Evolutionary conservation across 2,329 filamentous ascomycete genomes (phyloP), one percentile per base, ranked within the genome.

Genomic region (Gaeumannomyces tritici): DNA sequence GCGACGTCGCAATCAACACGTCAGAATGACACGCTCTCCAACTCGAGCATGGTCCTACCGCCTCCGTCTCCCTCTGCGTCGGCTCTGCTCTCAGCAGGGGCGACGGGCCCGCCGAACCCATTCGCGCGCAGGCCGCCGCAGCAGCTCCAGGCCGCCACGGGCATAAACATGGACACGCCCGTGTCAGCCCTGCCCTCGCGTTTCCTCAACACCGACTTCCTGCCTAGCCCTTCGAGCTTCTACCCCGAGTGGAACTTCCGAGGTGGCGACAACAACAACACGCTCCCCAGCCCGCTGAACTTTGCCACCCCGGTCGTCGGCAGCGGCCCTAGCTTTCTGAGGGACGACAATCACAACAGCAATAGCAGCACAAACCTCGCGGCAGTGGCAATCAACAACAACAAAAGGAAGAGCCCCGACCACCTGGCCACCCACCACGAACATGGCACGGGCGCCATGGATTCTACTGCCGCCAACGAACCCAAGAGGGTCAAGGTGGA

Each of bases 131-230:
- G 59, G 33, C 59, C 59, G 24, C 59, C 33, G 72, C 60, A 76
- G 80, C 66, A 77, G 73, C 26, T 7, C 26, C 55, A 27, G 24
- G 55, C 26, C 24, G 59, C n/a, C 28, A 29, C 27, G 27, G 77
- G 77, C 62, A 88, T 84, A 74, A 76, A 76, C 65, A 83, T 85
- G 57, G 87, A 95, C 71, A 95, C 95, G 0, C 95, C 95, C 0
- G 92, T 96, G n/a, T 97, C 93, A 2, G 93, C 93, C 4, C 80
- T 99, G 13, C 95, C 95, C 0, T 96, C 91, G 60, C 86, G 93
- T 55, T 97, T 98, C 73, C 88, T 98, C 68, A 89, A 88, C 63
- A 91, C 90, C 66, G 91, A 93, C 47, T 86, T 97, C 62, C 80
- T 98, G 21, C 93, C 95, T 0, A 96, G 91, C 62, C 95, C 95